phyloP scores from a whole-genome alignment of 306 rosid species.

The Castanea mollissima region DNA sequence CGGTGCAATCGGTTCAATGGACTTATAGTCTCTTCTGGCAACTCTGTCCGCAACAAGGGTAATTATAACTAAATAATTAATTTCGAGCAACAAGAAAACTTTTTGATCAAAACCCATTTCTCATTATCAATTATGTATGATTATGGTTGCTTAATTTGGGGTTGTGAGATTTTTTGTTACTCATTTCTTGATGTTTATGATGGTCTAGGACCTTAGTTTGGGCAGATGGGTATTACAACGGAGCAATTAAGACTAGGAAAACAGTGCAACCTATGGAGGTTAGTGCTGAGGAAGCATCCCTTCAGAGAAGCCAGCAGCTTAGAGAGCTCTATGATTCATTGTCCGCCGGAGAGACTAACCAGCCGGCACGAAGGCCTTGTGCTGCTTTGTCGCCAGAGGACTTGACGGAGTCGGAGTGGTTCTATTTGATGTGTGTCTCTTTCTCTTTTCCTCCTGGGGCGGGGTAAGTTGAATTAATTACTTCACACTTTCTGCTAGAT shows the following conservation, averaged over 20 bases:
- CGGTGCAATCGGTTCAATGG: conserved; percentile 98
- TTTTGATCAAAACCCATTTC: not conserved
- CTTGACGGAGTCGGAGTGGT: conserved; percentile 95
- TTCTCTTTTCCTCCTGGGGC: conserved; percentile 83
- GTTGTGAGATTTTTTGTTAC: not conserved
- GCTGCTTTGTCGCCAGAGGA: conserved; percentile 96
- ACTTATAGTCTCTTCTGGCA: conserved; percentile 97
- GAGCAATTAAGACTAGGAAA: conserved; percentile 90
- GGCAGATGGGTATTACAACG: conserved; percentile 96
- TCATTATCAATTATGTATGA: not conserved
- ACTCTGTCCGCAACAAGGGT: conserved; percentile 80
- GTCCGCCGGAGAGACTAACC: conserved; percentile 76
- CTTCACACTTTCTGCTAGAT: not conserved
- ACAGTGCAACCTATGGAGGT: conserved; percentile 94
- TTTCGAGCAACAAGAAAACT: not conserved
- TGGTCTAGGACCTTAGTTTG: conserved; percentile 64
- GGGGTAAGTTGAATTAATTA: conserved; percentile 53
- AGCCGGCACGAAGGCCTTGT: conserved; percentile 70
- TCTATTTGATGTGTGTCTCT: conserved; percentile 95
- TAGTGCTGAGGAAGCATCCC: conserved; percentile 66
- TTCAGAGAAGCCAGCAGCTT: conserved; percentile 92
- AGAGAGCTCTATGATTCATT: conserved; percentile 82
- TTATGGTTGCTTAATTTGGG: not conserved
- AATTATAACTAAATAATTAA: not conserved
- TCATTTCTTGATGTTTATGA: not conserved